phyloP scores from a whole-genome alignment of 23 red algal genomes.

The Agarophyton chilense region DNA sequence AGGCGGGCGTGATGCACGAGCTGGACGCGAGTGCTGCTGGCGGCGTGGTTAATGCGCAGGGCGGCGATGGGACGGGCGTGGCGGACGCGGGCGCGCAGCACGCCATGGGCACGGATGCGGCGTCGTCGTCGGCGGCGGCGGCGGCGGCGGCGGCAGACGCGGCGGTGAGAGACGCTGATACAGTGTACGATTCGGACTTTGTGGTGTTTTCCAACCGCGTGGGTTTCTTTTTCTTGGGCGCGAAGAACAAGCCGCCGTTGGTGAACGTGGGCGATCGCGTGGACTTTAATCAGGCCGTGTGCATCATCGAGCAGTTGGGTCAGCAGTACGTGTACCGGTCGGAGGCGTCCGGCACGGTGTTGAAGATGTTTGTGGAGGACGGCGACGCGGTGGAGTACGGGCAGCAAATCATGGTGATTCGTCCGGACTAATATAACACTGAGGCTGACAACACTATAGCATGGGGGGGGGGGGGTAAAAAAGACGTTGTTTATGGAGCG shows the following conservation, averaged over 20 bases:
- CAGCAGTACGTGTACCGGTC: conserved; percentile 89
- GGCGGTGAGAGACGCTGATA: conserved; percentile 15
- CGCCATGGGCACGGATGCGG: neutral
- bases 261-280: conserved; percentile 85
- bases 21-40: neutral
- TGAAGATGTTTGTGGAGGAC: conserved; percentile 86
- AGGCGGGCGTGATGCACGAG: neutral
- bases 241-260: conserved; percentile 83
- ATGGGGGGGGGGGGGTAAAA: no score
- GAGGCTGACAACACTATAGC: no score
- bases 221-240: conserved; percentile 83
- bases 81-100: neutral
- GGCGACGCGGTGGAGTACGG: conserved; percentile 92
- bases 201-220: conserved; percentile 81
- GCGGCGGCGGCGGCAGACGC: neutral
- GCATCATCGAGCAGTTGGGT: conserved; percentile 93
- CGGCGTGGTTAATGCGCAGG: no score
- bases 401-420: conserved; percentile 82
- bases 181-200: conserved; percentile 76
- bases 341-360: conserved; percentile 87
- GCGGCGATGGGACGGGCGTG: no score
- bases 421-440: conserved; percentile 84
- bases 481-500: neutral
- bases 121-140: neutral
- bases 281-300: conserved; percentile 82